Evolutionary conservation across 2,329 filamentous ascomycete species (phyloP), one percentile per base, ranked within the genome.

Genomic region (Tolypocladium inflatum): DNA sequence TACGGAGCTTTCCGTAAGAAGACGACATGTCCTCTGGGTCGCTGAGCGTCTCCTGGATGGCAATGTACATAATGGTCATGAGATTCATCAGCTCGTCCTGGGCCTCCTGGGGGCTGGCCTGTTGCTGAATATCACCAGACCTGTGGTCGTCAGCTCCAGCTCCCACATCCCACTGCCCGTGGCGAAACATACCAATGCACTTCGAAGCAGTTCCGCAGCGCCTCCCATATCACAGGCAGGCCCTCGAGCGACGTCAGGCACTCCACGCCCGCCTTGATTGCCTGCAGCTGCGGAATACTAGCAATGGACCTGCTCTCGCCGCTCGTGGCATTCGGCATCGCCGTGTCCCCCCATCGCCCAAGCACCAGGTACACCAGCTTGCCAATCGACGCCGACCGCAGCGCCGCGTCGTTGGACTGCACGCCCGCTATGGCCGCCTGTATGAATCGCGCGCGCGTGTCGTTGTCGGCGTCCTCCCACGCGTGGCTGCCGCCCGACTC

Each of bases 321-420:
- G 69, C 76, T 65, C 60, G 69, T 68, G 57, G 63, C 74, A 70
- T 59, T 77, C 63, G 59, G 71, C 68, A 84, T 81, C 38, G 86
- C 86, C 13, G 86, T 90, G 54, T 85, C 78, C 3, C 79, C 81
- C 89, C 89, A 92, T 41, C 86, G 77, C 2, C 89, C 89, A 6
- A 90, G 78, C 17, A 87, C 75, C 33, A 89, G 70, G 65, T 87
- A 87, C 4, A 84, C 72, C 51, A 87, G 70, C 52, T 78, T 79
- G 39, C 81, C 81, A 38, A 88, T 76, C 17, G 78, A 80, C 54
- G 80, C 79, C 54, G 75, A 75, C 10, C 82, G 75, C 56, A 78
- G 68, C 19, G 76, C 73, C 37, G 78, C 69, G 57, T 85, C 78
- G 52, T 74, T 72, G 37, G 75, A 74, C 59, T 76, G 72, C 43